Percentiles rank a stretch among this genome's conserved stretches.
Evolutionary conservation across 495 filamentous ascomycete genomes (phyloP).

Genomic region (Apodospora peruviana): DNA sequence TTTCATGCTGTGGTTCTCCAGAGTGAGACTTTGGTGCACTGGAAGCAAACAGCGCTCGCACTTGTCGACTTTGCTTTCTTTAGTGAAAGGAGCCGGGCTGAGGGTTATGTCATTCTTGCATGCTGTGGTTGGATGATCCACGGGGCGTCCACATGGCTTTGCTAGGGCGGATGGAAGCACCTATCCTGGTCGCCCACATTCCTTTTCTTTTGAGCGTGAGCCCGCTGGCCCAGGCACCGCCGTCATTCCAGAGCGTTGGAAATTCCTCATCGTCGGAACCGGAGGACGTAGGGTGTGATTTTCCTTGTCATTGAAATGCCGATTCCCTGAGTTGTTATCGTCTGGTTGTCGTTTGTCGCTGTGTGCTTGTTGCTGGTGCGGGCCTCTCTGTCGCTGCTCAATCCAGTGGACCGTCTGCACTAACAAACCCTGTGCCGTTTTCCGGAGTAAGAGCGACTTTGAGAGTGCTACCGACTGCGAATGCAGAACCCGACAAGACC

Average conservation of each 20-base stretch:
- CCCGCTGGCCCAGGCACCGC: constrained; percentile 10
- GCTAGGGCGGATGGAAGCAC: constrained; percentile 11
- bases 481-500: constrained; percentile 10
- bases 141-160: constrained; percentile 19
- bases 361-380: neutral
- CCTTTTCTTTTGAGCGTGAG: constrained; percentile 1
- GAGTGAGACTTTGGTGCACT: neutral
- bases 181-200: constrained; percentile 18
- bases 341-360: neutral
- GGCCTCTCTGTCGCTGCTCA: neutral
- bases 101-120: constrained; percentile 13
- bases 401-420: constrained; percentile 14
- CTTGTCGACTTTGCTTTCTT: no score
- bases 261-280: neutral
- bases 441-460: constrained; percentile 19
- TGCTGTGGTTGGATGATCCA: constrained; percentile 3
- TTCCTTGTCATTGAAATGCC: neutral
- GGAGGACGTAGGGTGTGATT: neutral
- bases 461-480: constrained; percentile 4
- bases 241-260: constrained; percentile 6
- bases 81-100: neutral
- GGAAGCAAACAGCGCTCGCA: constrained; percentile 1
- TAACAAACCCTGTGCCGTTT: constrained; percentile 17
- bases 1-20: constrained; percentile 3
- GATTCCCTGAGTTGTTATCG: neutral